phyloP scores from a whole-genome alignment of 306 rosid species.

The Delonix regia region DNA sequence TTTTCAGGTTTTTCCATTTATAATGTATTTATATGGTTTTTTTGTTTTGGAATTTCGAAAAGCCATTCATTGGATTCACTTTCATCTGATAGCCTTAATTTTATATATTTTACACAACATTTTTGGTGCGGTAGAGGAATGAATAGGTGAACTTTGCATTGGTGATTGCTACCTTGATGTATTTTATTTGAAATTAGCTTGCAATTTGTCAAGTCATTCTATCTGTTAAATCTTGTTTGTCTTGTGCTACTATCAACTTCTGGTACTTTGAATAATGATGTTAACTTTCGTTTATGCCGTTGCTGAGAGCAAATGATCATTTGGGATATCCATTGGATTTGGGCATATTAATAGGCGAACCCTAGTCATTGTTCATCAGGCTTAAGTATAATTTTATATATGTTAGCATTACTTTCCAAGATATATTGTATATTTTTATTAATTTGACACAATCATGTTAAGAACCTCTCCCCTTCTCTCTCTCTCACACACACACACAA shows the following conservation, averaged over 20 bases:
- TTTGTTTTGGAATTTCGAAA: neutral
- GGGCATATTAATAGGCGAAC: neutral
- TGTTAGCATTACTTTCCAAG: neutral
- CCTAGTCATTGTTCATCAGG: neutral
- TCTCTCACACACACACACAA: neutral
- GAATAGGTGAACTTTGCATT: slow-evolving; percentile 27
- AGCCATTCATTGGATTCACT: slow-evolving; percentile 14
- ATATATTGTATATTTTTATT: neutral
- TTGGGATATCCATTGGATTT: neutral
- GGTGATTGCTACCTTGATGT: neutral
- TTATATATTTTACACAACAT: neutral
- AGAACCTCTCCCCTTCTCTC: neutral
- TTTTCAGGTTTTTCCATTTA: slow-evolving; percentile 62
- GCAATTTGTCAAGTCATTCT: slow-evolving; percentile 4
- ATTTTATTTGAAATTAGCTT: neutral
- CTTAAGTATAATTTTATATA: neutral
- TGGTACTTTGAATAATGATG: neutral
- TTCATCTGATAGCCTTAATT: neutral
- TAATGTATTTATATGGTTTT: neutral
- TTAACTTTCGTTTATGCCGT: neutral
- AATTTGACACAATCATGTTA: neutral
- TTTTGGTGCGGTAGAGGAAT: neutral
- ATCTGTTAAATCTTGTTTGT: slow-evolving; percentile 8
- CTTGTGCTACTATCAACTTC: neutral
- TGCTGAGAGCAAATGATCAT: neutral